Evolutionary conservation across 768 basidiomycete species (phyloP), one percentile per base, ranked within the genome.

Genomic region (Mycena vulgaris): DNA sequence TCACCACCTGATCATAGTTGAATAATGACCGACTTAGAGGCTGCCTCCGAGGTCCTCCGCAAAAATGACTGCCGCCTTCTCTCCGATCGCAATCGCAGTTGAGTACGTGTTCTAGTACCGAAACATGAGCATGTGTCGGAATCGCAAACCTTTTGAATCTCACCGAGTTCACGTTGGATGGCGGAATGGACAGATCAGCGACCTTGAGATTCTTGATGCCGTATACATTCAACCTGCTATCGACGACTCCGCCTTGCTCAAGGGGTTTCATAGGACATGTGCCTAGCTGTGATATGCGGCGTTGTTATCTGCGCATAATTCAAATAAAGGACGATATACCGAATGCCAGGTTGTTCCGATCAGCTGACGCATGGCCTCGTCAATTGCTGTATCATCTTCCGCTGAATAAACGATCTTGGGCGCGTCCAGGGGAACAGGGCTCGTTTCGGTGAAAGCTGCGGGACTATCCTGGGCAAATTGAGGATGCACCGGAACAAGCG

Each of bases 191-290:
- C 80, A 25, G 49, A 84, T 87, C 90, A 52, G 88, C 89, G 30
- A 93, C 85, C 75, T 92, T 90, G 59, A 93, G 80, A 33, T 85
- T 84, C 70, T 80, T 70, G 1, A 88, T 83, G 0, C 89, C 90
- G 69, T 92, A 92, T 17, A 93, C 90, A 68, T 89, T 89, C 45
- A 93, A 78, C 23, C 80, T 80, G 31, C 85, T 60, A 73, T 93
- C 89, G 11, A 93, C 89, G 7, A 92, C 92, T 16, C 91, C 91
- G 7, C 85, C 87, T 48, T 83, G 62, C n/a, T 87, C 83, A 23
- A 86, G 83, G 4, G 89, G 84, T 75, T 91, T 91, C 91, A 92
- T 92, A 0, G 89, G 86, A 66, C 90, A 92, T 0, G 90, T 92
- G 42, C 90, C 90, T 19, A 90, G 81, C 89, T 91, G 40, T 19